A percentile compares a stretch with the other conserved stretches of the same genome.
phyloP scores from a whole-genome alignment of 2,329 filamentous ascomycete species.

The Madurella mycetomatis region DNA sequence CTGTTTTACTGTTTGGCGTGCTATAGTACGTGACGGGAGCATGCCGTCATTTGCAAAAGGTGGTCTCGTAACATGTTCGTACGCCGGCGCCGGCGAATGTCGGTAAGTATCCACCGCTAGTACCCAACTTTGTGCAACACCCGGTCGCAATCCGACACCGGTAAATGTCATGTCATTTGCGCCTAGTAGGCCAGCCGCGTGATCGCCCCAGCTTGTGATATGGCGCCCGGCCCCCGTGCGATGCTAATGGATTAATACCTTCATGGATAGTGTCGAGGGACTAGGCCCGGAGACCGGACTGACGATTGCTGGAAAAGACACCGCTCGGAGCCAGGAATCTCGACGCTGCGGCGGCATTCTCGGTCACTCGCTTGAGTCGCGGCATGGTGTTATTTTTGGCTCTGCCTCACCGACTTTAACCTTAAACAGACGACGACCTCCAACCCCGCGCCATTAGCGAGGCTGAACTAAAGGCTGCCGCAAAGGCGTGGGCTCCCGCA shows the following conservation, averaged over 20 bases:
- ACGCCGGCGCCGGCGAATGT: no score
- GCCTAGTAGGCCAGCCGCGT: constrained; percentile 17
- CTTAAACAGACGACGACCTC: constrained; percentile 26
- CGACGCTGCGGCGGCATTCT: background rate
- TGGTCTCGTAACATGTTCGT: no score
- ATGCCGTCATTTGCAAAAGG: no score
- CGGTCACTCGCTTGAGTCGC: background rate
- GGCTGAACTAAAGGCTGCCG: background rate
- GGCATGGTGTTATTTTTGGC: constrained; percentile 11
- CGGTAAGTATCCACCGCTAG: background rate
- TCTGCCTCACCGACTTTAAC: constrained; percentile 22
- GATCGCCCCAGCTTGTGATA: constrained; percentile 16
- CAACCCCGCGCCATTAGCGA: background rate
- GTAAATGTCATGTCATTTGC: background rate
- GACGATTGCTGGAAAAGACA: no score
- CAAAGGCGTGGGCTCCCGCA: no score
- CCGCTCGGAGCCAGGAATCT: background rate
- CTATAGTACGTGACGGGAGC: no score
- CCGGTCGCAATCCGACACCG: constrained; percentile 2
- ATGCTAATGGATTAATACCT: background rate
- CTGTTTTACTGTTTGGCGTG: no score
- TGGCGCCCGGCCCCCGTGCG: background rate
- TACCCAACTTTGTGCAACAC: constrained; percentile 15
- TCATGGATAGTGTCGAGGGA: no score
- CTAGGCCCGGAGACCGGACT: no score